Base-by-base conservation (phyloP, 192 early-diverging fungal species). In the Geosiphon pyriformis region DNA sequence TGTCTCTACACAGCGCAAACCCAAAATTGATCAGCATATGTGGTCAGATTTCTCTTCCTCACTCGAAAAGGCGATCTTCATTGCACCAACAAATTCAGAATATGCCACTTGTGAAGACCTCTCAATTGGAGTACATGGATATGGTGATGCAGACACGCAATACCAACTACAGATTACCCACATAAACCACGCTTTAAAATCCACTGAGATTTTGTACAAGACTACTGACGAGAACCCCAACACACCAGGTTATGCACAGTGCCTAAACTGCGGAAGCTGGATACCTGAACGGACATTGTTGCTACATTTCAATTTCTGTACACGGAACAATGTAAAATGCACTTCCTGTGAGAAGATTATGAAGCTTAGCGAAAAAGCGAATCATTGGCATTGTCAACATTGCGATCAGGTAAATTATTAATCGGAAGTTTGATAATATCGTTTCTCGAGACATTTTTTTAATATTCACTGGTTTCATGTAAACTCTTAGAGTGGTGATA, bases 371-470 rank as follows among this genome's bases (percentile, higher is more conserved):
- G 87, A 93, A 30, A 64, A 80, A n/a, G 53, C 65, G 3, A 66
- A 77, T 0, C 94, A 95, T 67, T 94, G 90, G 89, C 94, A 97
- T 70, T 97, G 93, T 76, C 78, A 80, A 15, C 46, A 76, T 29
- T 94, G 92, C 61, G 75, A 77, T 46, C 70, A 74, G 59, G 74
- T 79, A 59, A 59, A 27, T 1, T 20, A n/a, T n/a, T n/a, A n/a
- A n/a, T n/a, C n/a, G n/a, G n/a, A n/a, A n/a, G n/a, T n/a, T n/a
- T n/a, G n/a, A n/a, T n/a, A n/a, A n/a, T n/a, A n/a, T n/a, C n/a
- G n/a, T n/a, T n/a, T n/a, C n/a, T n/a, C 65, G 3, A 66, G 76
- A 0, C 94, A 95, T 67, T 94, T 89, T 88, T 93, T 95, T 70
- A 95, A 92, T 76, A 78, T 79, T 17, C 46, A 76, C 26, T 94